Percentiles rank a stretch among this genome's conserved stretches.
phyloP scores from a whole-genome alignment of 805 yeast genomes.

The Candida cerambycidarum region DNA sequence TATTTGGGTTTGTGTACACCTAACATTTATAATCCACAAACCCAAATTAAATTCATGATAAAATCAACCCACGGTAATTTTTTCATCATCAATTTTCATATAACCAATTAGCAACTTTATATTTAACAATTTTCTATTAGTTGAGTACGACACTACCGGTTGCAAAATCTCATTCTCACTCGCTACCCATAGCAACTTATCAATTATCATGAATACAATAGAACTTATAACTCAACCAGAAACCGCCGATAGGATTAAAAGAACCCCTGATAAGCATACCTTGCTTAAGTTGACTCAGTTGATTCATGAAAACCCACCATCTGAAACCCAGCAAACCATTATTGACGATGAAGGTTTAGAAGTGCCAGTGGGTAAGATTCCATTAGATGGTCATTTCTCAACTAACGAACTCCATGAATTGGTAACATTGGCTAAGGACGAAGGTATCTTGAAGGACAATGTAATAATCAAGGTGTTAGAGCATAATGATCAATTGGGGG shows the following conservation, averaged over 20 bases:
- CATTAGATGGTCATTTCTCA: conserved; percentile 42
- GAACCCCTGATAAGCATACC: conserved; percentile 15
- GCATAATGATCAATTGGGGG: conserved; percentile 25
- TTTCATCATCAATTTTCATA: too few species aligned
- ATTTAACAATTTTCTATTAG: too few species aligned
- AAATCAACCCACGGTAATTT: too few species aligned
- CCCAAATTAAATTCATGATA: too few species aligned
- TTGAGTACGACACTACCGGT: not conserved
- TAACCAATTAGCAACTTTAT: too few species aligned
- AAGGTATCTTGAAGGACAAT: conserved; percentile 26
- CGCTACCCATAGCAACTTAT: not conserved
- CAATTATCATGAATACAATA: conserved; percentile 16
- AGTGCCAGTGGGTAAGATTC: conserved; percentile 38
- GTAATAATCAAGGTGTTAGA: conserved; percentile 27
- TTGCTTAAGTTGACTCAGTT: conserved; percentile 27
- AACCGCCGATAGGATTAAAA: conserved; percentile 1
- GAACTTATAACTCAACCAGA: conserved; percentile 30
- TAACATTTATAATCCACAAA: not conserved
- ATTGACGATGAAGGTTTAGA: conserved; percentile 36
- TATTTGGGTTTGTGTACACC: too few species aligned
- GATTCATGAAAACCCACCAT: conserved; percentile 18
- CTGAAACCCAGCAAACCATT: conserved; percentile 4
- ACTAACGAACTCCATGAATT: conserved; percentile 32
- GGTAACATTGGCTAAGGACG: conserved; percentile 30
- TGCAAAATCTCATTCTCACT: conserved; percentile 2